A percentile compares a stretch with the other conserved stretches of the same genome.
Evolutionary conservation across 495 filamentous ascomycete species (phyloP).

Genomic region (Talaromyces trachyspermus): DNA sequence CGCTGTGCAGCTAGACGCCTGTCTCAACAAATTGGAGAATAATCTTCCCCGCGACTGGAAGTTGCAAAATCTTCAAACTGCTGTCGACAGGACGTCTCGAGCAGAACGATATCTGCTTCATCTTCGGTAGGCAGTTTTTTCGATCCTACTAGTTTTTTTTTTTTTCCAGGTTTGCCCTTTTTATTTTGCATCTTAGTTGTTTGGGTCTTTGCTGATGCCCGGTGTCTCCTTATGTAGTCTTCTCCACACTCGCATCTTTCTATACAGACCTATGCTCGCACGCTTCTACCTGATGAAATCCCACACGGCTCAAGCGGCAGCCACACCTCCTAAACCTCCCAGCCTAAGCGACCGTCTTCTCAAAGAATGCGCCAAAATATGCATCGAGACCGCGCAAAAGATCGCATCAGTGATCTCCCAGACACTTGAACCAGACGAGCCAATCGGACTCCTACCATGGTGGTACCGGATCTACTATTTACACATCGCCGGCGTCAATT

Average conservation of each 20-base stretch:
- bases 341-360: conserved; percentile 15
- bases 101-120: conserved; percentile 16
- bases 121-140: conserved; percentile 14
- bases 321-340: neutral
- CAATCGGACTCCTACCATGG: conserved; percentile 18
- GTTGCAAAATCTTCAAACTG: conserved; percentile 7
- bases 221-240: conserved; percentile 3
- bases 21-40: conserved; percentile 18
- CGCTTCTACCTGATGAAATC: conserved; percentile 16
- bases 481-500: conserved; percentile 17
- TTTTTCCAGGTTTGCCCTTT: neutral
- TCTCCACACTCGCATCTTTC: conserved; percentile 14
- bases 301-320: neutral
- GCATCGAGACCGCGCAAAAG: conserved; percentile 15
- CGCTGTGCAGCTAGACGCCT: conserved; percentile 16
- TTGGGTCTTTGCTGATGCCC: neutral
- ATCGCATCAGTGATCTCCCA: conserved; percentile 13
- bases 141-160: neutral
- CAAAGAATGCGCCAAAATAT: conserved; percentile 14
- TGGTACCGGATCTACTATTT: conserved; percentile 21
- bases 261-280: conserved; percentile 18
- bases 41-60: conserved; percentile 13
- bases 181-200: neutral
- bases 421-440: conserved; percentile 10
- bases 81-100: conserved; percentile 9